Conservation (phyloP, 148 eudicot species). For the Spergularia bocconei region DNA sequence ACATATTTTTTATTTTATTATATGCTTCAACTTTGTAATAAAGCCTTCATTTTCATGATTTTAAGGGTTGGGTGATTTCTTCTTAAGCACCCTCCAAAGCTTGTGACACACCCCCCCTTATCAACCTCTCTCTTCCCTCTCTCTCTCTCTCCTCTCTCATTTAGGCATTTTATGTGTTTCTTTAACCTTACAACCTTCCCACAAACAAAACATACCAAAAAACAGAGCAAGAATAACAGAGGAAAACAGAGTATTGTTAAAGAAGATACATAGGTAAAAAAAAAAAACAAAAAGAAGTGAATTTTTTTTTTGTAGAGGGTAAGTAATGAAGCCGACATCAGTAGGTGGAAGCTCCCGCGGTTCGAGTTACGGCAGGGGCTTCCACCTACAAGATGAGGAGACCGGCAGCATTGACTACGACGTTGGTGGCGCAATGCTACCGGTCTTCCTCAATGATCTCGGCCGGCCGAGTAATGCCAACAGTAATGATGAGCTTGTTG, state of each 20-base stretch:
- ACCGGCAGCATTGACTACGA: slow-evolving; percentile 16
- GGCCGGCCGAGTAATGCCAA: slow-evolving; percentile 7
- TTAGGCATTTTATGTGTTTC: slow-evolving; percentile 12
- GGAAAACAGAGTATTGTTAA: too few relatives aligned
- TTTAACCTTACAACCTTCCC: slow-evolving; percentile 8
- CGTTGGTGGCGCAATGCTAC: slow-evolving; percentile 75
- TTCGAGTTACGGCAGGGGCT: slow-evolving; percentile 37
- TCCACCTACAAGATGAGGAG: slow-evolving; percentile 42
- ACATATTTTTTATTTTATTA: background rate
- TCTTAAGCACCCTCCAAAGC: slow-evolving; percentile 29
- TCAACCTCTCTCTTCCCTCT: background rate
- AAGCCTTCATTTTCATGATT: slow-evolving; percentile 11
- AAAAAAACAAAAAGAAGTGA: too few relatives aligned
- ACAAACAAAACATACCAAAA: background rate
- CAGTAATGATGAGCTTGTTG: slow-evolving; percentile 51
- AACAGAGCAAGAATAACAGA: background rate
- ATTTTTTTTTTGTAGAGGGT: too few relatives aligned
- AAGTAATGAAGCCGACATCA: slow-evolving; percentile 35
- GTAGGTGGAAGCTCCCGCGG: slow-evolving; percentile 42
- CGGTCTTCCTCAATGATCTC: slow-evolving; percentile 57
- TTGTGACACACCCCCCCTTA: slow-evolving; percentile 29
- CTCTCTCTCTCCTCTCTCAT: background rate
- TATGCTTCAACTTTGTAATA: slow-evolving; percentile 15
- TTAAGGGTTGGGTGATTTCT: background rate
- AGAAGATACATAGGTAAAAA: background rate